These are phyloP conservation scores for Scytalidium lignicola DNA, from an alignment of 2,329 filamentous ascomycete species.

Conservation along the genomic window DNA sequence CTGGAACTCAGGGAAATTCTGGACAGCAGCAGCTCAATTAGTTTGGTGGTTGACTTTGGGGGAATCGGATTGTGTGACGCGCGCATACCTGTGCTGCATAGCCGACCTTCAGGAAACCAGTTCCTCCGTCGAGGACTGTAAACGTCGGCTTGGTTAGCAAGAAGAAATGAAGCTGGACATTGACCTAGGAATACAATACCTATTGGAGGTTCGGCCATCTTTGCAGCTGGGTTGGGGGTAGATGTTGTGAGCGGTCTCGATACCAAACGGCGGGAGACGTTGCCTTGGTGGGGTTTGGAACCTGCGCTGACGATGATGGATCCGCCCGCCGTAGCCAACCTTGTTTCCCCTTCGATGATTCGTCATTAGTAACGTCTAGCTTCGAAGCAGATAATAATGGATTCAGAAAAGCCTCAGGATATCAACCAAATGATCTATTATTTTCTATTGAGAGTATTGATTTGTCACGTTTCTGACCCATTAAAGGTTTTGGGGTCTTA, in stretches of 20 bases:
- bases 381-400: not conserved
- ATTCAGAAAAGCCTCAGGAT: not conserved
- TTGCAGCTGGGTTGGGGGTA: constrained; percentile 14
- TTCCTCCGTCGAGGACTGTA: constrained; percentile 97
- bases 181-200: constrained; percentile 16
- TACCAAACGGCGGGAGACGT: not conserved
- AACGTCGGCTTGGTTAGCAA: constrained; percentile 14
- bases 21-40: constrained; percentile 11
- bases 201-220: constrained; percentile 31
- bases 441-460: no score
- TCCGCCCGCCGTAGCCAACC: constrained; percentile 3
- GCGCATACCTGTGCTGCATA: constrained; percentile 78
- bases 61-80: constrained; percentile 1
- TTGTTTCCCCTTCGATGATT: not conserved
- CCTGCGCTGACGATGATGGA: constrained; percentile 9
- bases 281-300: constrained; percentile 9
- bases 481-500: no score
- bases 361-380: not conserved
- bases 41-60: not conserved
- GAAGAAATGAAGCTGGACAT: not conserved
- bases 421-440: no score
- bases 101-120: constrained; percentile 98
- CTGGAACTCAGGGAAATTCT: constrained; percentile 99
- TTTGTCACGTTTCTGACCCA: no score
- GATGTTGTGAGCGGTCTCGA: constrained; percentile 3